A percentile compares a stretch with the other conserved stretches of the same genome.
phyloP scores from a whole-genome alignment of 1,284 basidiomycete genomes.

The Termitomyces sp. region DNA sequence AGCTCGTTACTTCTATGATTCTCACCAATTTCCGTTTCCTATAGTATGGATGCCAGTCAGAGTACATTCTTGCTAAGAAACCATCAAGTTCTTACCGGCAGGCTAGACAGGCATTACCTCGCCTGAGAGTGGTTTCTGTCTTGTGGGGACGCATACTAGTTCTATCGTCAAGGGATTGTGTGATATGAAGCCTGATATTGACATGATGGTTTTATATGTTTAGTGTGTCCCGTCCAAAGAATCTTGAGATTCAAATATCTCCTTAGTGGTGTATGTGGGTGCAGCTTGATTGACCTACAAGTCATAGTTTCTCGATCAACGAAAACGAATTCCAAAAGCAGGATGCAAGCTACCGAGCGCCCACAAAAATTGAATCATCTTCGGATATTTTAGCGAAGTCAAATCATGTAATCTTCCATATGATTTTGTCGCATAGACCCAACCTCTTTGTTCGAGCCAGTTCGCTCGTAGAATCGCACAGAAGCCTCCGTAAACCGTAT shows the following conservation, averaged over 20 bases:
- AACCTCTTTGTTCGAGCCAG: background rate
- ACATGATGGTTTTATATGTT: constrained; percentile 10
- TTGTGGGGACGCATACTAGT: constrained; percentile 26
- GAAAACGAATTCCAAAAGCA: constrained; percentile 3
- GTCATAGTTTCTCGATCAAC: background rate
- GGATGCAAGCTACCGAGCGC: background rate
- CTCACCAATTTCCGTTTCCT: constrained; percentile 59
- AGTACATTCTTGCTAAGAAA: background rate
- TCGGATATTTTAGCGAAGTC: background rate
- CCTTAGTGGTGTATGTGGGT: constrained; percentile 2
- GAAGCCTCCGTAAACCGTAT: background rate
- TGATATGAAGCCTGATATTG: background rate
- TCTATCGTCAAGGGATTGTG: background rate
- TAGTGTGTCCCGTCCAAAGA: background rate
- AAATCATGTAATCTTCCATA: background rate
- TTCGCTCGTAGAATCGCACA: background rate
- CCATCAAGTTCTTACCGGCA: constrained; percentile 38
- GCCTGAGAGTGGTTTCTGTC: constrained; percentile 38
- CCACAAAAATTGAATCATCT: background rate
- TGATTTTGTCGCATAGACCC: background rate
- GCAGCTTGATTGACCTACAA: background rate
- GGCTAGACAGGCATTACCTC: constrained; percentile 55
- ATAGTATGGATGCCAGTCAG: background rate
- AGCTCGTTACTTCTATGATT: background rate
- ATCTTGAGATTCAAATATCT: too few relatives aligned